Conservation (phyloP, 2,329 filamentous ascomycete species). For the Cercospora berteroae region DNA sequence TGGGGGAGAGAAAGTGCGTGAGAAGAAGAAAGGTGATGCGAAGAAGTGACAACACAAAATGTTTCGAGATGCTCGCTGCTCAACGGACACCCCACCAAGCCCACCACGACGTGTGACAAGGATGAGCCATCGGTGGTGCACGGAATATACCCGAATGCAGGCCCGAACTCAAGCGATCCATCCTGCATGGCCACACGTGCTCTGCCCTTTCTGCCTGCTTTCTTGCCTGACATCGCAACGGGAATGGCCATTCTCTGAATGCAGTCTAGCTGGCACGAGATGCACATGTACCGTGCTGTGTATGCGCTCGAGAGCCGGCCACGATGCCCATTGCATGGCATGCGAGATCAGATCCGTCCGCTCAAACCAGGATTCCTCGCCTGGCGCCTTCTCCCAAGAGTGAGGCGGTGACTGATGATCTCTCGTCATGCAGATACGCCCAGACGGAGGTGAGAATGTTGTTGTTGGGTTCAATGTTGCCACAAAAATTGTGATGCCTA, state of each 20-base stretch:
- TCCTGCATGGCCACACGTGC: slow-evolving; percentile 2
- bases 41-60: background rate
- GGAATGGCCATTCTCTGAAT: slow-evolving; percentile 7
- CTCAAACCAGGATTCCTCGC: background rate
- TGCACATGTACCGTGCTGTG: background rate
- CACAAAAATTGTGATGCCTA: background rate
- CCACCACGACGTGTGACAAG: slow-evolving; percentile 1
- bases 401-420: slow-evolving; percentile 1
- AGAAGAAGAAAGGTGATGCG: slow-evolving; percentile 1
- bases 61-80: slow-evolving; percentile 6
- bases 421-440: background rate
- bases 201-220: background rate
- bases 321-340: background rate
- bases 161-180: background rate
- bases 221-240: background rate
- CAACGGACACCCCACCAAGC: slow-evolving; percentile 1
- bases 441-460: background rate
- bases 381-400: background rate
- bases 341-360: background rate
- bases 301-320: background rate
- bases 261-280: background rate
- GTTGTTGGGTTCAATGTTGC: too few relatives aligned
- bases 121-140: slow-evolving; percentile 6
- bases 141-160: background rate
- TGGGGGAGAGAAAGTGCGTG: background rate